Evolutionary conservation across 495 filamentous ascomycete species (phyloP), one percentile per base, ranked within the genome.

Genomic region (Tuber melanosporum): DNA sequence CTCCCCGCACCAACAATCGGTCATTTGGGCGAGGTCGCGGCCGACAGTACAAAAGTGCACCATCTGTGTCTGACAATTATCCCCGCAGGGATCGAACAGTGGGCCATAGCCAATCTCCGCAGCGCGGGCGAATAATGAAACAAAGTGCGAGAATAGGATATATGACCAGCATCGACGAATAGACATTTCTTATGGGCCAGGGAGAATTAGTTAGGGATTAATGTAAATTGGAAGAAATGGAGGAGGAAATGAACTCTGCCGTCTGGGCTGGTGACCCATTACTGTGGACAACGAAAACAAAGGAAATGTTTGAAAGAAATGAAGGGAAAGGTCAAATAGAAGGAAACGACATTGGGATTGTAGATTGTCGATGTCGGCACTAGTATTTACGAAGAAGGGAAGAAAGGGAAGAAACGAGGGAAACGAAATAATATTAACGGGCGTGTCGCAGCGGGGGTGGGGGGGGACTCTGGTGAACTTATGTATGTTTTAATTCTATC

Each of bases 91-190:
- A 45, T 82, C 77, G 66, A 82, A 82, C 6, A 47, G 45, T 7
- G 81, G 81, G 14, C 81, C 81, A 73, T 82, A 82, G 26, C 81
- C 81, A n/a, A 82, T 72, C 43, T 82, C 80, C 10, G 80, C 80
- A 20, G 80, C 74, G 44, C 8, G 39, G 43, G 62, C 36, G 71
- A 43, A 36, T 19, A 66, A 32, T 17, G 26, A 36, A 12, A 66
- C 36, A 12, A 36, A 7, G 32, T 36, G 57, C 3, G 57, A 66
- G 57, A 66, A 66, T 32, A 66, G 15, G 17, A 66, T 66, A 36
- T 66, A 36, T 66, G 57, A 36, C 57, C 57, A 66, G 57, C 57
- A 66, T 66, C 57, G 57, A 19, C 57, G 57, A 66, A 5, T 36
- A 66, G 32, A 36, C 57, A 66, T 66, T 36, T 66, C 57, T 66